Conservation (phyloP, 345 rosid species). For the Psidium friedrichsthalianum region DNA sequence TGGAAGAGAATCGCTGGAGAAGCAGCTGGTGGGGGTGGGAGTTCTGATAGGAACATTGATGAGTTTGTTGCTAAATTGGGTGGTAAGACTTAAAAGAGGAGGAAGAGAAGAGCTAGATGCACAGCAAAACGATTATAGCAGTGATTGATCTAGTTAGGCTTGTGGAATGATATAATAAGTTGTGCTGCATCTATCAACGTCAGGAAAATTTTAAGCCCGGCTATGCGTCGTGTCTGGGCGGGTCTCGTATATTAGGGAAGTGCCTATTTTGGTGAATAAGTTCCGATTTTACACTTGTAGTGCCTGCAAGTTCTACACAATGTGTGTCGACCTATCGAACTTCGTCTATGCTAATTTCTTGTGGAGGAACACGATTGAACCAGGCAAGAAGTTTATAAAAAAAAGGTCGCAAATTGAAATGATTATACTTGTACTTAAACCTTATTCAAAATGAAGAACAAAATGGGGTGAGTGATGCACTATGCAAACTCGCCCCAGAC, state of each 20-base stretch:
- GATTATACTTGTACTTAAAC: too few relatives aligned
- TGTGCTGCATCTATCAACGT: neutral
- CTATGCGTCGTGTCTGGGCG: neutral
- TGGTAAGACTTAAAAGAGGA: neutral
- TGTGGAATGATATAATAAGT: neutral
- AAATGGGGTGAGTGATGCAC: too few relatives aligned
- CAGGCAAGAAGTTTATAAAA: too few relatives aligned
- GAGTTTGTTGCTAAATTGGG: neutral
- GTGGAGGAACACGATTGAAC: neutral
- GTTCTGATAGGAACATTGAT: neutral
- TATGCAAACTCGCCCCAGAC: too few relatives aligned
- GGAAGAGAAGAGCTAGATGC: neutral
- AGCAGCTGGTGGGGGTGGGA: neutral
- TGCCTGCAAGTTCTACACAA: neutral
- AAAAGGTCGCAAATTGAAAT: too few relatives aligned
- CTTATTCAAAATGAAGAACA: too few relatives aligned
- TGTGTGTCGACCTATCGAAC: neutral
- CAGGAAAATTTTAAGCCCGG: neutral
- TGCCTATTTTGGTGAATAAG: too few relatives aligned
- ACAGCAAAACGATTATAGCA: neutral
- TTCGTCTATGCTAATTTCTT: neutral
- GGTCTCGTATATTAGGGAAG: neutral
- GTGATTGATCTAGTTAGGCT: neutral
- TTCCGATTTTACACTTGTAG: neutral
- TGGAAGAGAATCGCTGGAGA: conserved; percentile 8